Evolutionary conservation across 768 basidiomycete genomes (phyloP).

Genomic region (Boletus edulis): DNA sequence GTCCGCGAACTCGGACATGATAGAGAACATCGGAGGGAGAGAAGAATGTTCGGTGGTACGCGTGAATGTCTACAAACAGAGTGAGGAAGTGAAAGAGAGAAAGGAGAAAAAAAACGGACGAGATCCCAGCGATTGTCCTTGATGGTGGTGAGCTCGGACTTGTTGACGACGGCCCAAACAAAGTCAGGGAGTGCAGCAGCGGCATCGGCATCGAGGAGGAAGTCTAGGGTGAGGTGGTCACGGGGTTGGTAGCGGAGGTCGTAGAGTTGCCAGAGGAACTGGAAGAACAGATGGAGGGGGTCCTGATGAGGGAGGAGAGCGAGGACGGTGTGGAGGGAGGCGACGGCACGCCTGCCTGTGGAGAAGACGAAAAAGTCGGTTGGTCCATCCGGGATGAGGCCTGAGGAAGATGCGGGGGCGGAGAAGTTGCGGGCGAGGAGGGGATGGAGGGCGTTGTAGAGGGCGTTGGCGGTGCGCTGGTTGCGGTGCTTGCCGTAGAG

Average conservation of each 20-base stretch:
- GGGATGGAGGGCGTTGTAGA: slow-evolving; percentile 59
- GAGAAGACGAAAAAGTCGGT: slow-evolving; percentile 84
- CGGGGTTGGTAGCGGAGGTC: slow-evolving; percentile 71
- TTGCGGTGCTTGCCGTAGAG: slow-evolving; percentile 64
- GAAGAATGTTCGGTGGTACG: slow-evolving; percentile 65
- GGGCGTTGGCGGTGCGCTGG: slow-evolving; percentile 54
- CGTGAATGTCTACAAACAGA: slow-evolving; percentile 67
- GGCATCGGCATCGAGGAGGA: slow-evolving; percentile 53
- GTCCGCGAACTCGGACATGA: slow-evolving; percentile 91
- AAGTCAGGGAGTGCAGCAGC: slow-evolving; percentile 53
- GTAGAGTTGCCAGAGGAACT: slow-evolving; percentile 59
- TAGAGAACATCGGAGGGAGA: slow-evolving; percentile 59
- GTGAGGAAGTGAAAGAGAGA: background rate
- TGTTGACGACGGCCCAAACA: slow-evolving; percentile 83
- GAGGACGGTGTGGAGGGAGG: slow-evolving; percentile 78
- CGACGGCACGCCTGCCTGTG: slow-evolving; percentile 76
- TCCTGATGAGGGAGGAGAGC: slow-evolving; percentile 83
- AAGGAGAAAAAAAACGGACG: slow-evolving; percentile 45
- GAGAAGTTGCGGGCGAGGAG: slow-evolving; percentile 76
- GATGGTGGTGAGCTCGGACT: slow-evolving; percentile 70
- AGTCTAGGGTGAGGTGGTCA: slow-evolving; percentile 77
- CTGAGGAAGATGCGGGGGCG: slow-evolving; percentile 48
- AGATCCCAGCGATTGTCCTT: slow-evolving; percentile 82
- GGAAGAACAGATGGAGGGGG: slow-evolving; percentile 61
- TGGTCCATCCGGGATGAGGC: slow-evolving; percentile 64